Conservation (phyloP, 2,329 filamentous ascomycete genomes). For the Amauroascus niger region DNA sequence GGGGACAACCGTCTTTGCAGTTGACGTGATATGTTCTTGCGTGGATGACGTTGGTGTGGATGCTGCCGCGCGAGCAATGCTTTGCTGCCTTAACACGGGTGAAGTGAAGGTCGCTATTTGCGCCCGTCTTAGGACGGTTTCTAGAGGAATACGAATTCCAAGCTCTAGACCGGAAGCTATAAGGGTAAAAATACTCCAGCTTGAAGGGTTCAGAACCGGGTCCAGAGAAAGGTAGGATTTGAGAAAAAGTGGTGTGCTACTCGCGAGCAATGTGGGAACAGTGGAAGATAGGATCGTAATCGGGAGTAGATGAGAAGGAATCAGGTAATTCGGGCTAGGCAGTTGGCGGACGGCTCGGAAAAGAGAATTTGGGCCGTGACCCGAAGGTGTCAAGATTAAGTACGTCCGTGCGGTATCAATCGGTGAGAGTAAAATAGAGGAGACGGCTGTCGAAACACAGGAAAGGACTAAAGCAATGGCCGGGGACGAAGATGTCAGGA, state of each 20-base stretch:
- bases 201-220: conserved; percentile 65
- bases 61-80: conserved; percentile 18
- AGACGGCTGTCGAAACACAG: conserved; percentile 55
- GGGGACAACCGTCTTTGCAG: conserved; percentile 66
- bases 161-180: conserved; percentile 69
- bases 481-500: conserved; percentile 71
- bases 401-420: conserved; percentile 81
- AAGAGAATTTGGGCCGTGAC: conserved; percentile 64
- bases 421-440: conserved; percentile 72
- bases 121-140: conserved; percentile 81
- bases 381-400: conserved; percentile 74
- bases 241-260: conserved; percentile 74
- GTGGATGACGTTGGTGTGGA: conserved; percentile 14
- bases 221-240: conserved; percentile 79
- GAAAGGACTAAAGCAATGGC: conserved; percentile 69
- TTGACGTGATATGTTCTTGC: background rate
- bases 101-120: conserved; percentile 64
- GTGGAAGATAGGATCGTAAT: conserved; percentile 83
- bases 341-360: conserved; percentile 67
- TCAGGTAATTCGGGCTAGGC: conserved; percentile 60
- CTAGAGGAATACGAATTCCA: conserved; percentile 77
- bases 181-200: conserved; percentile 76
- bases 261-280: conserved; percentile 69
- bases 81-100: conserved; percentile 39
- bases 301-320: conserved; percentile 59